Base-by-base conservation (phyloP, 768 basidiomycete species). In the Tylopilus plumbeoviolaceoides region DNA sequence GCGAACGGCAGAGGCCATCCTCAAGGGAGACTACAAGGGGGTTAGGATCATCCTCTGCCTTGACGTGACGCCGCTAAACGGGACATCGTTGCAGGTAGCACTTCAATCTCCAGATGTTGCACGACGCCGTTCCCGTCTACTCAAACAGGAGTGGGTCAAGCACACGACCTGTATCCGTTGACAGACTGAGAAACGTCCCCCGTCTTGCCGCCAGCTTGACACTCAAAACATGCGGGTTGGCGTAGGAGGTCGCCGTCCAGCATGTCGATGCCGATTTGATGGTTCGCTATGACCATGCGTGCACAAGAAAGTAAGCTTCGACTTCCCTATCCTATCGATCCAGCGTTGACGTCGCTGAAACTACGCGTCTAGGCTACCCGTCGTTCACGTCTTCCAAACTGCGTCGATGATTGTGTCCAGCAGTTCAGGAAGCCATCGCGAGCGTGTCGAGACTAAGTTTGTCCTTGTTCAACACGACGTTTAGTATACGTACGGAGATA, bases 281-380 rank as follows among this genome's bases (percentile, higher is more conserved):
- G 56, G 85, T 99, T 3, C 95, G 98, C 63, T 98, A 97, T 63
- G 95, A 95, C 2, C 90, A 97, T 73, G 94, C 95, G 0, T 99
- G 97, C 68, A 81, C 98, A 75, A 92, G 89, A 66, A 83, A 85
- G 93, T 95, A 60, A 57, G 91, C 76, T 31, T n/a, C 27, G 35
- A 7, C 4, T 20, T 43, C 8, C 10, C 10, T 5, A 10, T 3
- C n/a, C n/a, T n/a, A n/a, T n/a, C n/a, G n/a, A n/a, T n/a, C n/a
- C n/a, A n/a, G 18, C 23, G 11, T 38, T 41, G 44, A 63, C 40
- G 46, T 44, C 17, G 30, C 2, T 31, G 35, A 30, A n/a, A 35
- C 53, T 97, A 94, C 58, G 89, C 90, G 11, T 90, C 89, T 23
- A 82, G 93, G 15, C 70, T 98, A 0, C 93, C 94, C 0, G 89